Base-by-base conservation (phyloP, 2,329 filamentous ascomycete genomes). In the Pestalotiopsis sp. region DNA sequence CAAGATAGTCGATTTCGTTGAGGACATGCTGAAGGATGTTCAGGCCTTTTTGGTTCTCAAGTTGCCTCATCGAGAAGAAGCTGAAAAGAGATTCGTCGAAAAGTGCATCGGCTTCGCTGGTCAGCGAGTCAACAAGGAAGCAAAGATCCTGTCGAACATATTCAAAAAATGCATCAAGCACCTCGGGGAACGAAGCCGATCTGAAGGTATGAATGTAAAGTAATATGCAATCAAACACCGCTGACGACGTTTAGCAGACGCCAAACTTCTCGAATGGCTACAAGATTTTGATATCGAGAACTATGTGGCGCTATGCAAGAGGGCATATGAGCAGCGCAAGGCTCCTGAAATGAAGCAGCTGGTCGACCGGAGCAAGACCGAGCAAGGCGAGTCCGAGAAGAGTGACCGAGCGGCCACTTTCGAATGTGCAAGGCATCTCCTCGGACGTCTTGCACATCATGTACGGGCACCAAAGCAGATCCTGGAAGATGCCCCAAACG, bases 381-480 rank as follows among this genome's bases (percentile, higher is more conserved):
- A 0, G 36, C 31, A 67, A 0, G 68, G 69, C 9, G 59, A 52
- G 25, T 58, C 31, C 0, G 62, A n/a, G 1, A 58, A 65, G 1
- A 23, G 4, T 1, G 36, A 38, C 2, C 59, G 58, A 3, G 12
- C 56, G 0, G 41, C 64, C n/a, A 27, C 56, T 0, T 83, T 83
- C 67, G 67, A 70, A 4, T 56, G 62, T 3, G 75, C 80, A 4
- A 74, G 76, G 4, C 85, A 87, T 71, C 77, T 78, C 41, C 73
- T 87, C 7, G 84, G 85, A 2, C 78, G 84, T 0, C 72, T 88
- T 2, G 81, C 81, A n/a, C 74, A 82, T 25, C 82, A 82, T 65
- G 73, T 83, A 2, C 78, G 83, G 11, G 80, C 81, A 1, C 74
- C 79, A 0, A 76, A 77, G 4, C 70, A 80, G 9, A 75, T 87